Conservation (phyloP, 1,284 basidiomycete genomes). For the Pseudozyma tsukubaensis region DNA sequence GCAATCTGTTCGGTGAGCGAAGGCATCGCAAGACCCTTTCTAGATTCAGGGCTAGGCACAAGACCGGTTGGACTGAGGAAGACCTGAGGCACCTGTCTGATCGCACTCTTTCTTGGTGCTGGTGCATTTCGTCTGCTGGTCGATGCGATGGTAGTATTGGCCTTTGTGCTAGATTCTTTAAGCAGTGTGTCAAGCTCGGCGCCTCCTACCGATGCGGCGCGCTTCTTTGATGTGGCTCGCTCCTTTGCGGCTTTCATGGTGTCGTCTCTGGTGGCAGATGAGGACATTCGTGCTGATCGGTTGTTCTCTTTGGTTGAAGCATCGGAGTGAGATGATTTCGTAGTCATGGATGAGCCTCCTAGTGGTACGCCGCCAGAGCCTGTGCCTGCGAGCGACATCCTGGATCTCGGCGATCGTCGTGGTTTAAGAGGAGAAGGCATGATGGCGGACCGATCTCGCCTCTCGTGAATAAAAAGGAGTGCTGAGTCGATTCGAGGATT, state of each 20-base stretch:
- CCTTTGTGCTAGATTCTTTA: constrained; percentile 35
- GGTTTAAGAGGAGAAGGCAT: constrained; percentile 52
- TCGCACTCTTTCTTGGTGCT: constrained; percentile 58
- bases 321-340: constrained; percentile 20
- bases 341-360: constrained; percentile 49
- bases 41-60: constrained; percentile 51
- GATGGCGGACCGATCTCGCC: constrained; percentile 1
- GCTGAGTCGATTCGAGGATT: background rate
- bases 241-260: constrained; percentile 41
- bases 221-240: constrained; percentile 38
- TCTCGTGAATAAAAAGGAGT: background rate
- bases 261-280: constrained; percentile 31
- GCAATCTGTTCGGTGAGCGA: constrained; percentile 44
- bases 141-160: constrained; percentile 18
- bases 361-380: constrained; percentile 43
- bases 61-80: constrained; percentile 61
- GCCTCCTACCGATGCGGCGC: constrained; percentile 45
- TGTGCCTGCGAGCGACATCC: constrained; percentile 44
- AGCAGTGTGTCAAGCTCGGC: constrained; percentile 41
- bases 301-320: constrained; percentile 39
- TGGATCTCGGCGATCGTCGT: constrained; percentile 45
- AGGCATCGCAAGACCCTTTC: constrained; percentile 38
- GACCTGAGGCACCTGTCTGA: constrained; percentile 57
- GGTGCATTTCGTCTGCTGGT: constrained; percentile 51
- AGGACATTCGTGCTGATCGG: constrained; percentile 29